Evolutionary conservation across 371 early-diverging fungal species (phyloP).

Genomic region (Syncephalastrum sp.): DNA sequence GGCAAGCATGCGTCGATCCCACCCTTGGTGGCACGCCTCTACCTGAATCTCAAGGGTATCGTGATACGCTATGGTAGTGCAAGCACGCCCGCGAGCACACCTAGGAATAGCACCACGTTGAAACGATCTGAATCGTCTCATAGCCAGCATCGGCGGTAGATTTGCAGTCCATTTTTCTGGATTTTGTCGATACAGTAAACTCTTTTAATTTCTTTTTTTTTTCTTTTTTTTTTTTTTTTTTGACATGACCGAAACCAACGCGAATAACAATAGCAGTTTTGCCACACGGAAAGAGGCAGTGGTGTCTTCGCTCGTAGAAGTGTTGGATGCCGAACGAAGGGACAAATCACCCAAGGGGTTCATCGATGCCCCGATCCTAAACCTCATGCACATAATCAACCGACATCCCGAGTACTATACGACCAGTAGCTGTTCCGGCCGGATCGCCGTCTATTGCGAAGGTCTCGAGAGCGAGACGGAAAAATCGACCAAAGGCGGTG

Average conservation of each 20-base stretch:
- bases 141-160: constrained; percentile 5
- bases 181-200: neutral
- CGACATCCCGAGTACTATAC: constrained; percentile 57
- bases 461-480: constrained; percentile 25
- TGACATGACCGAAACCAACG: too few relatives aligned
- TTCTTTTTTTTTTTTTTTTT: constrained; percentile 1
- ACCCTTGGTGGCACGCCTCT: constrained; percentile 34
- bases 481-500: constrained; percentile 49
- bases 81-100: neutral
- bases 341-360: constrained; percentile 68
- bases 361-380: constrained; percentile 59
- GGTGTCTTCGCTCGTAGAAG: constrained; percentile 45
- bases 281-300: constrained; percentile 39
- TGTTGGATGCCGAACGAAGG: constrained; percentile 50
- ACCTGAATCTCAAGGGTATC: constrained; percentile 49
- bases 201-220: neutral
- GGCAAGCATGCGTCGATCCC: constrained; percentile 25
- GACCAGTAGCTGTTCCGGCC: constrained; percentile 62
- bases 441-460: constrained; percentile 58
- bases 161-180: neutral
- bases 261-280: constrained; percentile 5
- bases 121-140: constrained; percentile 2
- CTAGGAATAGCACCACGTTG: neutral
- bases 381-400: constrained; percentile 54
- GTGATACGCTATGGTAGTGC: constrained; percentile 52